Percentiles rank a stretch among this genome's conserved stretches.
These are phyloP conservation scores for Cynanchum wilfordii DNA, from an alignment of 257 asterid genomes.

Conservation along the genomic window DNA sequence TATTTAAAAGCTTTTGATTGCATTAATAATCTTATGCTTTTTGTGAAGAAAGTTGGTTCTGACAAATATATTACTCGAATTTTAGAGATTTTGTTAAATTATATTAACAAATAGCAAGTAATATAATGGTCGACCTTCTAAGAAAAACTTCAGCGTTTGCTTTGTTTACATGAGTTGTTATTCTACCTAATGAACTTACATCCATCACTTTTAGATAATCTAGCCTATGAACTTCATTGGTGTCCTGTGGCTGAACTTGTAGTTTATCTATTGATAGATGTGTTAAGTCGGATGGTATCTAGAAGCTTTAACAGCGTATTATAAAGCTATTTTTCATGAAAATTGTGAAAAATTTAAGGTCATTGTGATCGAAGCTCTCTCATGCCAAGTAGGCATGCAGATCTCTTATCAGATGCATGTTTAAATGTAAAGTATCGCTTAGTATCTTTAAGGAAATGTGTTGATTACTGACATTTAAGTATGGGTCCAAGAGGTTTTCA, in stretches of 20 bases:
- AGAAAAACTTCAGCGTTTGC: not conserved
- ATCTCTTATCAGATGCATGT: not conserved
- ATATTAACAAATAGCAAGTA: not conserved
- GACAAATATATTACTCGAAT: not conserved
- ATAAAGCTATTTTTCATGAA: not conserved
- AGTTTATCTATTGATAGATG: not conserved
- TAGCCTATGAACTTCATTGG: not conserved
- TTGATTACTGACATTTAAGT: not conserved
- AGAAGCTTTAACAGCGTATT: not conserved
- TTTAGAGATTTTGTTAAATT: not conserved
- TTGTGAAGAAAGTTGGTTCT: not conserved
- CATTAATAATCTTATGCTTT: no score
- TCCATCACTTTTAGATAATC: not conserved
- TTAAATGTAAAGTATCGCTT: not conserved
- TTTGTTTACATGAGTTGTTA: not conserved
- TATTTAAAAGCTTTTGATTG: no score
- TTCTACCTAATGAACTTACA: not conserved
- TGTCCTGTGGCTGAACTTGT: not conserved
- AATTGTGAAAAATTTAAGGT: not conserved
- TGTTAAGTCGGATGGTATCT: not conserved
- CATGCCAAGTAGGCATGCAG: not conserved
- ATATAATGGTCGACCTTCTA: not conserved
- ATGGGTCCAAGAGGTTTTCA: not conserved
- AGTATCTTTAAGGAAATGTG: not conserved
- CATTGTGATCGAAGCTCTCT: not conserved